Base-by-base conservation (phyloP, 805 yeast genomes). In the Myxozyma lipomycoides region DNA sequence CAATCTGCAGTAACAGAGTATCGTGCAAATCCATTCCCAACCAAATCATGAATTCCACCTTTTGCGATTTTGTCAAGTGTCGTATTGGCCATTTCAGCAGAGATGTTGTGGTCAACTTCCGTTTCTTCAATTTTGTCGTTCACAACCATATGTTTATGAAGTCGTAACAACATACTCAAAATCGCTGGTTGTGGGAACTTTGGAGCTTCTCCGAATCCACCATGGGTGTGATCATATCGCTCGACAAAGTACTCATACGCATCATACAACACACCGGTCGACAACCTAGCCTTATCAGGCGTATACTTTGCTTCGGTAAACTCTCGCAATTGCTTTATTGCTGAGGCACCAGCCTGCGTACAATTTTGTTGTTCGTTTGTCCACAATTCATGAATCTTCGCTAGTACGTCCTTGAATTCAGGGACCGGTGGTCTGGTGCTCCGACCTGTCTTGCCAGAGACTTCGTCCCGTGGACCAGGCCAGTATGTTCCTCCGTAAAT, bases 1-100 rank as follows among this genome's bases (percentile, higher is more conserved):
- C 74, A 70, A 47, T 70, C 73, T 2, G 61, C 62, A 9, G 72
- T 65, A 17, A 67, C 67, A 0, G 73, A 67, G 54, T 68, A 70
- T 24, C 70, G 45, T 21, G 67, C 58, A 45, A 69, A 66, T 23
- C 74, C 74, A 23, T 66, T 48, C 4, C 70, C 70, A 9, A 71
- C 45, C 39, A 64, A 70, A 53, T 70, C 74, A 41, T 65, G 69
- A 18, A 69, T 64, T 0, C 73, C 74, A 7, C 73, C 69, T 15
- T 49, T 43, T 24, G 65, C 65, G 23, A 71, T 64, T 34, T 56
- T 55, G 18, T 46, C 41, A 36, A 70, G 58, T 0, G 72, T 63
- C 30, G 42, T 47, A 10, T 56, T 46, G 22, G 66, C 69, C 55
- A 49, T 55, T 2, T 61, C 57, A 3, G 52, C 51, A 15, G 62